Evolutionary conservation across 176 grass and related monocot species (phyloP), one percentile per base, ranked within the genome.

Genomic region (Otatea glauca): DNA sequence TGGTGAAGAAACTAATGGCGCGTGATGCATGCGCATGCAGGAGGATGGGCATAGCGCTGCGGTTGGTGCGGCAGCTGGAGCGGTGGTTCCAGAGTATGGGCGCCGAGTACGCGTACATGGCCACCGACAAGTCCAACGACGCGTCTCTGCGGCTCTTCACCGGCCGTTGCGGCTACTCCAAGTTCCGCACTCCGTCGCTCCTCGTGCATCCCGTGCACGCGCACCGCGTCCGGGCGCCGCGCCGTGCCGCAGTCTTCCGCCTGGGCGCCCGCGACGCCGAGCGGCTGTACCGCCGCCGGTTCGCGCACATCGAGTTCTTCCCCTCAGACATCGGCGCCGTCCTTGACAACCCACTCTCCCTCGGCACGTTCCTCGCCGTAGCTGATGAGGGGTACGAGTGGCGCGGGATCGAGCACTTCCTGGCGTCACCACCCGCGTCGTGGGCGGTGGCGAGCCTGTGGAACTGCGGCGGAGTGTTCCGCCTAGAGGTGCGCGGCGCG

Each of bases 81-180:
- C 74, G 24, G 51, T 96, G 96, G 96, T 99, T 99, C 77, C 10
- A 78, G 81, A 4, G 29, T 32, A 81, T 49, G 70, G 88, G 88
- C 13, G 86, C 89, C 0, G 89, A 99, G 89, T 96, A 99, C 77
- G 88, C 96, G 0, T 99, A 99, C 86, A 96, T 99, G 96, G 96
- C 93, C 0, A 99, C 96, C 0, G 92, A 95, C 49, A 88, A 76
- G 70, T 85, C 85, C 80, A 99, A 99, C 86, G 88, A 90, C 69
- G 89, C 93, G 63, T 99, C 93, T 12, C 70, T 99, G 29, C 83
- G 71, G 0, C 93, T 99, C 72, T 99, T 99, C 86, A 96, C 89
- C 6, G 86, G 63, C 0, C 66, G 85, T 15, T 99, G 96, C 74
- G 89, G 93, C 15, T 99, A 96, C 91, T 83, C 89, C 84, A 96